Base-by-base conservation (phyloP, 1,284 basidiomycete genomes). In the Singerocomus inundabilis region DNA sequence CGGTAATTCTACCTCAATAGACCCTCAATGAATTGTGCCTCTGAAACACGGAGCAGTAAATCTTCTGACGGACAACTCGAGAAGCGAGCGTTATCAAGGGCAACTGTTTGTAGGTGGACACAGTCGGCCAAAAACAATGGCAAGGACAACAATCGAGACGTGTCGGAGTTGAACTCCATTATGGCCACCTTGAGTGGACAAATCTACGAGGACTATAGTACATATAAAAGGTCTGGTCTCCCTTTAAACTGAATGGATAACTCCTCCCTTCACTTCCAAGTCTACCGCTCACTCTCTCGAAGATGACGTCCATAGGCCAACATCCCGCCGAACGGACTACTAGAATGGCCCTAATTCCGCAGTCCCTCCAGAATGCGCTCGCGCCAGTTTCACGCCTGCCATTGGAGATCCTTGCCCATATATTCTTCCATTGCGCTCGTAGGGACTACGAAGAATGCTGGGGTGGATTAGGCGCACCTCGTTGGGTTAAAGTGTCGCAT, bases 361-460 rank as follows among this genome's bases (percentile, higher is more conserved):
- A 2, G 9, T 18, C 31, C 21, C 18, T 48, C 32, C 24, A 8
- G 21, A 49, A 26, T 0, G 28, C 42, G 9, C 28, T 29, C 15
- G 11, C 21, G 26, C 46, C 26, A 5, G 32, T 25, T 24, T 24
- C 18, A 15, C 21, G 32, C 18, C 32, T 49, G 6, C 46, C 32
- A 29, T 5, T 7, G 26, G 48, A 50, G 18, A 24, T 48, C n/a
- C 46, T 50, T 40, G 11, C 12, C 0, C 4, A 16, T 5, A 40
- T 50, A 39, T 49, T 47, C 46, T 18, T 50, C 32, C 25, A 25
- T 25, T 50, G 9, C 21, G 32, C 47, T n/a, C 26, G 18, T 11
- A 7, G 21, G 7, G 26, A 16, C 26, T 40, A 39, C 26, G 5
- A 16, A 11, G 5, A 21, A 13, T 10, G 26, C n/a, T 26, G 6